A percentile compares a stretch with the other conserved stretches of the same genome.
Evolutionary conservation across 805 yeast genomes (phyloP).

Genomic region (Blastobotrys chiropterorum): DNA sequence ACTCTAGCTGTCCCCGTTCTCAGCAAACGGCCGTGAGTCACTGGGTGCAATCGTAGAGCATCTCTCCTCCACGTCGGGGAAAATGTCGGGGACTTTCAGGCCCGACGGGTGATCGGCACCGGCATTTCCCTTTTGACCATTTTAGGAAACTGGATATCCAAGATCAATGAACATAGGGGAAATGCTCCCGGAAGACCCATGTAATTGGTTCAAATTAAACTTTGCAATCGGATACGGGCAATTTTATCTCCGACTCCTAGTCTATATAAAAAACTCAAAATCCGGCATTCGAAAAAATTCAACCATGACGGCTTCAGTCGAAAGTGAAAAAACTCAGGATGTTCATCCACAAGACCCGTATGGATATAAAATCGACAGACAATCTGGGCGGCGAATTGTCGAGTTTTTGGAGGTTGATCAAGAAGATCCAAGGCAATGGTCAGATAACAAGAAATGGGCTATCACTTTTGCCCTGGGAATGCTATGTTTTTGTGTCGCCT

Average conservation of each 20-base stretch:
- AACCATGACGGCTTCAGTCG: background rate
- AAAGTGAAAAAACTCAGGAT: background rate
- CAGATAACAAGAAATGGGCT: conserved; percentile 48
- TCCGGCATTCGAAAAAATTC: background rate
- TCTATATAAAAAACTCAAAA: background rate
- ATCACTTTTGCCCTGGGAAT: conserved; percentile 48
- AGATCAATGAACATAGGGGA: too few relatives aligned
- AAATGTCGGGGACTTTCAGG: too few relatives aligned
- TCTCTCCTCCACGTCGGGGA: too few relatives aligned
- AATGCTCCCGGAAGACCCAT: too few relatives aligned
- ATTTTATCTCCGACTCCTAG: background rate
- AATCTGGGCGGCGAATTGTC: conserved; percentile 34
- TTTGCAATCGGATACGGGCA: background rate
- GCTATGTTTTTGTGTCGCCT: conserved; percentile 55
- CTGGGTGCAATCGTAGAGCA: too few relatives aligned
- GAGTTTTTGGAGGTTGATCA: conserved; percentile 38
- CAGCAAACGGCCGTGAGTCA: too few relatives aligned
- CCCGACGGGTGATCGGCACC: background rate
- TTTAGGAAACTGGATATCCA: background rate
- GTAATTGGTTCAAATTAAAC: too few relatives aligned
- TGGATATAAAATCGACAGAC: background rate
- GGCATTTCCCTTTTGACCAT: background rate
- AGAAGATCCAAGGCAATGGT: conserved; percentile 31
- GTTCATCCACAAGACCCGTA: background rate
- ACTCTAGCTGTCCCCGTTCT: too few relatives aligned